Percentiles rank a stretch among this genome's conserved stretches.
phyloP scores from a whole-genome alignment of 139 green algal genomes.

The Chlamydomonas sp. region DNA sequence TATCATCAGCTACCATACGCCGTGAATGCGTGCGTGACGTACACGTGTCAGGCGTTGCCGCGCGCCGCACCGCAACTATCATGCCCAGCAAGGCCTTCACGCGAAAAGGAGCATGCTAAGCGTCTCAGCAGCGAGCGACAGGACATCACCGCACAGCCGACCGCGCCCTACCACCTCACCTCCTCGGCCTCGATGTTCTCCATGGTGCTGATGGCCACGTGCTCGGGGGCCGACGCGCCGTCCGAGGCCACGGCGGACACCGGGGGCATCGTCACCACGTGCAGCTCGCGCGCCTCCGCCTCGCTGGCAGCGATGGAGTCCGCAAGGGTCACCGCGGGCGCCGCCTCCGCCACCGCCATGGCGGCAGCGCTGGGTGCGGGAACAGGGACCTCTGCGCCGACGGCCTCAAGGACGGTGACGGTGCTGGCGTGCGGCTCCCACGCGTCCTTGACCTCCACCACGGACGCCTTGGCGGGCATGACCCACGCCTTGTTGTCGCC shows the following conservation, averaged over 20 bases:
- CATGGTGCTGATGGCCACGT: conserved; percentile 7
- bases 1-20: too few species aligned
- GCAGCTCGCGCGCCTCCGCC: too few species aligned
- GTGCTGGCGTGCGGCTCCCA: not conserved
- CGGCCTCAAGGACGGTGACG: not conserved
- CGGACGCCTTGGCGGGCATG: not conserved
- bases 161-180: not conserved
- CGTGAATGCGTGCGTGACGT: too few species aligned
- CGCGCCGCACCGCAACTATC: too few species aligned
- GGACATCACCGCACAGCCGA: too few species aligned
- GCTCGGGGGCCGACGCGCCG: not conserved
- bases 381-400: not conserved
- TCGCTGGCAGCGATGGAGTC: not conserved
- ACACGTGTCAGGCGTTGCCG: too few species aligned
- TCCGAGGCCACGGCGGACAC: not conserved
- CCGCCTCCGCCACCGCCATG: not conserved
- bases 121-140: too few species aligned
- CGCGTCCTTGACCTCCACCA: not conserved
- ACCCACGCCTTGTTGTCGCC: conserved; percentile 7
- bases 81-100: too few species aligned
- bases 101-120: too few species aligned
- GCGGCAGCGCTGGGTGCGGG: not conserved
- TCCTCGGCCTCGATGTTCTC: conserved; percentile 13
- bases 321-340: not conserved
- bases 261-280: too few species aligned